These are phyloP conservation scores for Chaetomium olivaceum DNA, from an alignment of 2,329 filamentous ascomycete genomes.

Conservation along the genomic window DNA sequence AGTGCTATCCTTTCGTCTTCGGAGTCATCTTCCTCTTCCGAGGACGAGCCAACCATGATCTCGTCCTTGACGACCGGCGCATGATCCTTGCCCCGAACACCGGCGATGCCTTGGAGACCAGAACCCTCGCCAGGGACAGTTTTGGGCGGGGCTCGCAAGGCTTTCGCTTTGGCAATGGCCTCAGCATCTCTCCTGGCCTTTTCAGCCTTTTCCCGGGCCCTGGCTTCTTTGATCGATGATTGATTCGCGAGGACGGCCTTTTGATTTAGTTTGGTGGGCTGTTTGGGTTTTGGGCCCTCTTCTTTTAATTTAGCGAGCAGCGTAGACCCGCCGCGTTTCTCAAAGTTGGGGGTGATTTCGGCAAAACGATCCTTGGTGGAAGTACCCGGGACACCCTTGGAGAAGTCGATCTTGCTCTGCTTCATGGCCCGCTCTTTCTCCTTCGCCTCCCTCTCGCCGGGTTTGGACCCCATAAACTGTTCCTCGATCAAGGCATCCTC, in stretches of 20 bases:
- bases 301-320: constrained; percentile 49
- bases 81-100: constrained; percentile 77
- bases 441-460: constrained; percentile 37
- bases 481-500: constrained; percentile 56
- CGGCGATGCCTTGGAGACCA: constrained; percentile 67
- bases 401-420: constrained; percentile 65
- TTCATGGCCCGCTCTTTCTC: constrained; percentile 49
- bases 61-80: constrained; percentile 67
- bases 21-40: constrained; percentile 64
- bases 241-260: constrained; percentile 44
- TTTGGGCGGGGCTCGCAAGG: constrained; percentile 51
- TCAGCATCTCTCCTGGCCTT: constrained; percentile 71
- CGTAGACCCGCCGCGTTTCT: constrained; percentile 38
- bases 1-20: constrained; percentile 59
- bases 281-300: constrained; percentile 47
- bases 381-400: constrained; percentile 49
- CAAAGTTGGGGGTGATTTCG: constrained; percentile 47
- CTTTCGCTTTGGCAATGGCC: constrained; percentile 69
- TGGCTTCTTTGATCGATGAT: constrained; percentile 68
- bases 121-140: constrained; percentile 75
- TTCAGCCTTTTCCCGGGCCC: constrained; percentile 73
- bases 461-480: constrained; percentile 48
- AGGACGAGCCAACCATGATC: constrained; percentile 85
- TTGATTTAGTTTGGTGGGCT: constrained; percentile 43
- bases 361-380: constrained; percentile 51